Evolutionary conservation across 2,329 filamentous ascomycete species (phyloP).

Genomic region (Fusarium nurragi): DNA sequence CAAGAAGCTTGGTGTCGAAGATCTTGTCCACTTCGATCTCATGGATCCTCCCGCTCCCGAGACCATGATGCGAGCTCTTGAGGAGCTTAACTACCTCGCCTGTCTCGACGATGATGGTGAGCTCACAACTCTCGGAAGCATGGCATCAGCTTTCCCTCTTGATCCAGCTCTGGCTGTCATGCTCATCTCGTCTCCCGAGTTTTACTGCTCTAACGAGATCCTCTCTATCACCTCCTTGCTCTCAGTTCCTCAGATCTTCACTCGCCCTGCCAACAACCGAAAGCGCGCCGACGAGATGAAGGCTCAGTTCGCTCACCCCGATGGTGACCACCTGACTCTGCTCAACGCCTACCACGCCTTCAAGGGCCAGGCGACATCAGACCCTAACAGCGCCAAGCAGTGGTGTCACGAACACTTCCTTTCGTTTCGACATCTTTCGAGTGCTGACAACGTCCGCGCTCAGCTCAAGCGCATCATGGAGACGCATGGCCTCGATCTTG

Average conservation of each 20-base stretch:
- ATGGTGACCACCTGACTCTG: conserved; percentile 95
- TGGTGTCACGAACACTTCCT: conserved; percentile 99
- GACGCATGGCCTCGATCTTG: conserved; percentile 82
- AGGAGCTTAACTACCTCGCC: conserved; percentile 96
- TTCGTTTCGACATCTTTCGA: conserved; percentile 85
- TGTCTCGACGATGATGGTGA: conserved; percentile 97
- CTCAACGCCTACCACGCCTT: conserved; percentile 99
- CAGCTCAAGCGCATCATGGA: conserved; percentile 98
- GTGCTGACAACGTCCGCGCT: conserved; percentile 90
- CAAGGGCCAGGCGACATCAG: conserved; percentile 72
- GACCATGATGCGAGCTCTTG: conserved; percentile 96
- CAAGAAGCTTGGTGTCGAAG: conserved; percentile 95
- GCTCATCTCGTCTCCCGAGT: conserved; percentile 96
- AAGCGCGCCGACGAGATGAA: conserved; percentile 99
- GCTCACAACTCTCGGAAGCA: conserved; percentile 82
- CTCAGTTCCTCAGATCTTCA: conserved; percentile 93
- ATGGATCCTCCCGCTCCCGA: conserved; percentile 99
- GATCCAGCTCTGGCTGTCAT: conserved; percentile 96
- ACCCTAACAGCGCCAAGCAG: conserved; percentile 76
- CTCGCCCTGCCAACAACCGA: conserved; percentile 83
- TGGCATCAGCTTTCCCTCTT: conserved; percentile 94
- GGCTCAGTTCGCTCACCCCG: conserved; percentile 86
- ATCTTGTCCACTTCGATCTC: conserved; percentile 96
- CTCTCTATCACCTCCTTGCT: conserved; percentile 93
- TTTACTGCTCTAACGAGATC: conserved; percentile 98